Base-by-base conservation (phyloP, 2,329 filamentous ascomycete genomes). In the Pseudocercospora musae region DNA sequence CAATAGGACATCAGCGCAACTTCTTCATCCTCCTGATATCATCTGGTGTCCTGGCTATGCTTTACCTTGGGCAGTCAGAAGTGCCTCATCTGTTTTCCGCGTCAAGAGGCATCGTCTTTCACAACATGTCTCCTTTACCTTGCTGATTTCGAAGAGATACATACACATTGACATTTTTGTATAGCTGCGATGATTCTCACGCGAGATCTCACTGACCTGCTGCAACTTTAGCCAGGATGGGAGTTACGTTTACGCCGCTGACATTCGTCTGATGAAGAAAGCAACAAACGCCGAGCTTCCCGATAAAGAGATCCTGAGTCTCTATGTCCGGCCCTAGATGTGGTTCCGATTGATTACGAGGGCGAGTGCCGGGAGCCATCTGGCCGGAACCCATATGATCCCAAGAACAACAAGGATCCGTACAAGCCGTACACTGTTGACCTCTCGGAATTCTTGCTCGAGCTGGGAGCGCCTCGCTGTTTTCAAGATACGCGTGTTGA, bases 301-400 rank as follows among this genome's bases (percentile, higher is more conserved):
- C 15, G 9, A 20, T 7, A 11, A 33, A 4, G 7, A 46, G 18
- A 15, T 58, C 11, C 42, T 58, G 21, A 15, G 27, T 27, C 42
- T 46, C 15, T 58, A 49, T 20, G 18, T 58, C 13, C 55, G 40
- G n/a, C 42, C 13, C 57, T 54, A 3, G 23, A 42, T 13, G 20
- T 59, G 13, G 29, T 50, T 20, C 57, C 57, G 2, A 59, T 59
- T 37, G 46, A 59, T 21, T 54, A 59, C 25, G 46, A 59, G 31
- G 31, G 20, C 13, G 57, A 59, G 49, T 18, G n/a, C 25, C 13
- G 10, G 20, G 5, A 40, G 37, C 25, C 49, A 53, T 27, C 9
- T 53, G 25, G 18, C 15, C 9, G 25, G 31, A 23, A 37, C n/a
- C 27, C 29, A 15, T 21, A 33, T 25, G 44, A 23, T 20, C n/a